Percentiles rank a stretch among this genome's conserved stretches.
phyloP scores from a whole-genome alignment of 305 asterid species.

The Solanum chacoense region DNA sequence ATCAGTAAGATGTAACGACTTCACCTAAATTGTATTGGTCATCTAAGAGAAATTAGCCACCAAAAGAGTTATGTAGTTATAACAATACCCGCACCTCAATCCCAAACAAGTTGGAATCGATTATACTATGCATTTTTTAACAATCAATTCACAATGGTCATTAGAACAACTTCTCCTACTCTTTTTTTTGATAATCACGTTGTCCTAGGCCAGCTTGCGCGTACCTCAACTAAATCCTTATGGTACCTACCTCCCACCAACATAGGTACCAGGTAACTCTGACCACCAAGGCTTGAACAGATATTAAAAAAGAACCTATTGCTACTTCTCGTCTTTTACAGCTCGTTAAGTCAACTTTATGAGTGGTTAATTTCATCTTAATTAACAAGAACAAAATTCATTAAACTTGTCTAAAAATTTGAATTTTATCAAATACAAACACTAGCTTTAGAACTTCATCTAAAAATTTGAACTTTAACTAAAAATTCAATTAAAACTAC shows the following conservation, averaged over 20 bases:
- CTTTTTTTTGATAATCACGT: neutral
- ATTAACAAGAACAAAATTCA: neutral
- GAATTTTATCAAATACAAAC: neutral
- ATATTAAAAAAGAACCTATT: too few relatives aligned
- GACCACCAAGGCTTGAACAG: neutral
- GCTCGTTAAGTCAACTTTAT: neutral
- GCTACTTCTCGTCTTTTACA: neutral
- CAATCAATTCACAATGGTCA: neutral
- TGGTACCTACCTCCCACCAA: neutral
- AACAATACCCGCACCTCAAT: neutral
- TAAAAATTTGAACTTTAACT: neutral
- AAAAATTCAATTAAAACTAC: neutral
- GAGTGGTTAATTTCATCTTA: neutral
- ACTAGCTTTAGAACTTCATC: neutral
- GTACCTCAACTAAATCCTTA: neutral
- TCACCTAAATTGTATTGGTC: neutral
- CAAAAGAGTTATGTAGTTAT: neutral
- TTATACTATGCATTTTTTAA: neutral
- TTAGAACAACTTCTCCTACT: neutral
- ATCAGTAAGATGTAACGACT: neutral
- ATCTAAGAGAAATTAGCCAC: neutral
- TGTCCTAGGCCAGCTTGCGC: neutral
- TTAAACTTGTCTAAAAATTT: neutral
- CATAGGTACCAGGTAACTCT: neutral
- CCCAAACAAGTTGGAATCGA: neutral